Base-by-base conservation (phyloP, 495 filamentous ascomycete species). In the Neurospora tetrasperma region DNA sequence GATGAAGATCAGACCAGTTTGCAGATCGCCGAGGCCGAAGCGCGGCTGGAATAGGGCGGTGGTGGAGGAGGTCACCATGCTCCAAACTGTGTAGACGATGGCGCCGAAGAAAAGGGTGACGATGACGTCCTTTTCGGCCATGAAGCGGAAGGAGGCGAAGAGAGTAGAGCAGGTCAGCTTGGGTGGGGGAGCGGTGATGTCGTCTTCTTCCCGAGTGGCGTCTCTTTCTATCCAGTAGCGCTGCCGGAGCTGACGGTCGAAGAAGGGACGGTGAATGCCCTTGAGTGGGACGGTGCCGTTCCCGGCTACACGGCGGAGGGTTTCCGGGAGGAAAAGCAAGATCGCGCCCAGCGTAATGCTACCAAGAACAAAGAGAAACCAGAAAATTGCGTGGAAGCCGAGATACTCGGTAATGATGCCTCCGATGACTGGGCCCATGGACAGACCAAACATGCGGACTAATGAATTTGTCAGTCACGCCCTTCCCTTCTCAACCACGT, bases 351-450 rank as follows among this genome's bases (percentile, higher is more conserved):
- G 79, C 5, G 82, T 81, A 40, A 82, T 73, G 0, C 79, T 84
- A 2, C 80, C 82, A 18, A 86, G 78, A 18, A 90, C 88, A 43
- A 84, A 78, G 40, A 92, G 79, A 70, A 93, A 92, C 88, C 88
- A 91, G 79, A 92, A 93, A 40, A 91, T 89, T 66, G 82, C 83
- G 68, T 89, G 82, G 89, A 90, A 93, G 3, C 89, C 89, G 11
- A 89, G 80, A 72, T 84, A 90, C 42, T 90, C 83, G 18, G 83
- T 84, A n/a, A 92, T 80, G 2, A 90, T 75, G 2, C 90, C 90
- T 5, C 90, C 90, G 35, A 92, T 84, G 18, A 90, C 82, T 0
- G 89, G 89, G 0, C 88, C 89, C 38, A 90, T 76, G 7, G 84
- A 83, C 16, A 88, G 87, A 12, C 86, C 87, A 4, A 84, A 76